phyloP scores from a whole-genome alignment of 371 early-diverging fungal species.

The Rhizopus sp. region DNA sequence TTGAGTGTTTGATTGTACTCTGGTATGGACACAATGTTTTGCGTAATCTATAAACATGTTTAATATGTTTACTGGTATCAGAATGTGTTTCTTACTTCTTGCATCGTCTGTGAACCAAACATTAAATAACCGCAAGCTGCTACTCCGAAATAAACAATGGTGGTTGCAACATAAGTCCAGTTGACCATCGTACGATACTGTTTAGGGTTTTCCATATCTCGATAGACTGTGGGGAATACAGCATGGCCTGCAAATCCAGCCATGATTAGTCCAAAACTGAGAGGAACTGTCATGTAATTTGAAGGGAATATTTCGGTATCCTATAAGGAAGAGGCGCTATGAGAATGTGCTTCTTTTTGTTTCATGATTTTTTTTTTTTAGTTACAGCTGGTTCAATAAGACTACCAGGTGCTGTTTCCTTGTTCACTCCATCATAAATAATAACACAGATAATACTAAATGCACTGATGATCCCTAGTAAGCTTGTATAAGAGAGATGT shows the following conservation, averaged over 20 bases:
- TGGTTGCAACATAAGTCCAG: conserved; percentile 37
- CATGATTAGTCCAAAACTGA: conserved; percentile 50
- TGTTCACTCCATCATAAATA: conserved; percentile 53
- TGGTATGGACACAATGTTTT: conserved; percentile 64
- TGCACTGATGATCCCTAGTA: conserved; percentile 55
- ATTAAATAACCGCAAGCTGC: conserved; percentile 71
- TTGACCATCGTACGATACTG: conserved; percentile 45
- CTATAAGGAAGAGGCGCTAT: conserved; percentile 15
- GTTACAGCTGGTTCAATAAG: conserved; percentile 58
- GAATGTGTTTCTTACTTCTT: conserved; percentile 50
- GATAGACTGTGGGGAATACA: conserved; percentile 49
- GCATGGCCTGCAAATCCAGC: conserved; percentile 54
- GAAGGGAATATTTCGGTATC: conserved; percentile 39
- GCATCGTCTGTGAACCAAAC: conserved; percentile 68
- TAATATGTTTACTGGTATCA: neutral
- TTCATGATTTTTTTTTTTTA: conserved; percentile 5
- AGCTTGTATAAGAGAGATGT: conserved; percentile 50
- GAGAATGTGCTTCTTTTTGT: neutral
- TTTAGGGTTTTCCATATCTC: conserved; percentile 53
- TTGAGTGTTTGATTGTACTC: conserved; percentile 59
- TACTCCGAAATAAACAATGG: conserved; percentile 37
- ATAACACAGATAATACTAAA: conserved; percentile 45
- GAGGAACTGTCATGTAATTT: conserved; percentile 34
- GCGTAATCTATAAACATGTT: conserved; percentile 57
- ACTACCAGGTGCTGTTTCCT: conserved; percentile 57